A percentile compares a stretch with the other conserved stretches of the same genome.
These are phyloP conservation scores for Psilocybe mexicana DNA, from an alignment of 1,284 basidiomycete genomes.

Conservation along the genomic window DNA sequence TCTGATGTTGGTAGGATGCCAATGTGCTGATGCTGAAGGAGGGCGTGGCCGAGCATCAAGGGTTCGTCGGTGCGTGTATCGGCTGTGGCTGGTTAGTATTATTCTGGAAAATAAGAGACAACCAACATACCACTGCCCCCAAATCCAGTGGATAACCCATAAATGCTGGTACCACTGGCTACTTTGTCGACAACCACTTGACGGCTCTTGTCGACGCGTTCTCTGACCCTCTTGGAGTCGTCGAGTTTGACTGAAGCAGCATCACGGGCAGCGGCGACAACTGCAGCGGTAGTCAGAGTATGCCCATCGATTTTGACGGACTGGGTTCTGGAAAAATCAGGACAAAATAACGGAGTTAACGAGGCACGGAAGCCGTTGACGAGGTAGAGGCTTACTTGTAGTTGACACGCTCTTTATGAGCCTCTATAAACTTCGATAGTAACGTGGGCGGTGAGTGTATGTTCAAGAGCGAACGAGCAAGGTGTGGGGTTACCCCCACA, in stretches of 20 bases:
- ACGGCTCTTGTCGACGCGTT: conserved; percentile 59
- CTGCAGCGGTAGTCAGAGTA: conserved; percentile 67
- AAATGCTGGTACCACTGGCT: conserved; percentile 65
- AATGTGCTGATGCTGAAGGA: conserved; percentile 78
- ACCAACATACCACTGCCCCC: conserved; percentile 67
- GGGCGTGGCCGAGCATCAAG: conserved; percentile 67
- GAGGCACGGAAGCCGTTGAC: background rate
- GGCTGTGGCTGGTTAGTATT: conserved; percentile 41
- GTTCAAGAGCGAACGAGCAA: conserved; percentile 4
- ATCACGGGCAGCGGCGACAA: conserved; percentile 71
- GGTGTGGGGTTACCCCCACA: conserved; percentile 3
- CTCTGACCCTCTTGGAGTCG: conserved; percentile 45
- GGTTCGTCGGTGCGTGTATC: conserved; percentile 70
- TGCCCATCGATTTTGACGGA: conserved; percentile 68
- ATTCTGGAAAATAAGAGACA: conserved; percentile 44
- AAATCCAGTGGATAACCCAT: conserved; percentile 82
- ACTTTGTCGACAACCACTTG: conserved; percentile 69
- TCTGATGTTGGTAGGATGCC: conserved; percentile 64
- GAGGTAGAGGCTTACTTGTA: conserved; percentile 29
- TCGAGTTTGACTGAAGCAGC: conserved; percentile 54
- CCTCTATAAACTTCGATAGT: conserved; percentile 35
- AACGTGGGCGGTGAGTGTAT: conserved; percentile 14
- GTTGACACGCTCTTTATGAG: conserved; percentile 34
- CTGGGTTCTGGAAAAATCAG: conserved; percentile 44
- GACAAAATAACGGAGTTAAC: background rate